Conservation (phyloP, 345 rosid genomes). For the Hypericum androsaemum region DNA sequence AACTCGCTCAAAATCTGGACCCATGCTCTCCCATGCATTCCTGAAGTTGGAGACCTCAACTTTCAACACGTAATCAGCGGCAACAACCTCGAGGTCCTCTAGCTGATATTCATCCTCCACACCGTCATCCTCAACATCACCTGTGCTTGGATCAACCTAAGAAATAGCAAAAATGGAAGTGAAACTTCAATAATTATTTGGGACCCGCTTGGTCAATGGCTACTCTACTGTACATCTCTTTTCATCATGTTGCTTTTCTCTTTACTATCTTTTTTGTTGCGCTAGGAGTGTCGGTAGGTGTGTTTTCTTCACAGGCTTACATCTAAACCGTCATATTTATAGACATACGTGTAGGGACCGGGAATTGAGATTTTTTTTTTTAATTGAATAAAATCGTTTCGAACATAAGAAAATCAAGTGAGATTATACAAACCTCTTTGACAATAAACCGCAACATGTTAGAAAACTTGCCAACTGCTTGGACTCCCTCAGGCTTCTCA, state of each 20-base stretch:
- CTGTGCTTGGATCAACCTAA: slow-evolving; percentile 85
- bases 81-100: slow-evolving; percentile 90
- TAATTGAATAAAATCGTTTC: too few relatives aligned
- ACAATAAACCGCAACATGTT: slow-evolving; percentile 77
- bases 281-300: too few relatives aligned
- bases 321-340: too few relatives aligned
- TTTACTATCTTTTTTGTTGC: too few relatives aligned
- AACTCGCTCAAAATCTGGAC: slow-evolving; percentile 58
- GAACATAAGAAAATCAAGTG: too few relatives aligned
- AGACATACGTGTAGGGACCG: too few relatives aligned
- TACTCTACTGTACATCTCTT: too few relatives aligned
- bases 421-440: slow-evolving; percentile 54
- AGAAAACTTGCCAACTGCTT: slow-evolving; percentile 81
- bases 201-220: too few relatives aligned
- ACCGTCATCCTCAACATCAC: slow-evolving; percentile 91
- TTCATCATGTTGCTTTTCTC: too few relatives aligned
- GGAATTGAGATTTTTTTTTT: too few relatives aligned
- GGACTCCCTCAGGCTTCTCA: slow-evolving; percentile 75
- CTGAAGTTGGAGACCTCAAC: slow-evolving; percentile 88
- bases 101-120: slow-evolving; percentile 97
- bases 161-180: not conserved
- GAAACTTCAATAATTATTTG: too few relatives aligned
- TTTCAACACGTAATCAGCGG: slow-evolving; percentile 84
- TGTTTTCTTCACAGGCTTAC: too few relatives aligned
- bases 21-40: slow-evolving; percentile 94